phyloP scores from a whole-genome alignment of 306 rosid genomes.

The Lupinus albus region DNA sequence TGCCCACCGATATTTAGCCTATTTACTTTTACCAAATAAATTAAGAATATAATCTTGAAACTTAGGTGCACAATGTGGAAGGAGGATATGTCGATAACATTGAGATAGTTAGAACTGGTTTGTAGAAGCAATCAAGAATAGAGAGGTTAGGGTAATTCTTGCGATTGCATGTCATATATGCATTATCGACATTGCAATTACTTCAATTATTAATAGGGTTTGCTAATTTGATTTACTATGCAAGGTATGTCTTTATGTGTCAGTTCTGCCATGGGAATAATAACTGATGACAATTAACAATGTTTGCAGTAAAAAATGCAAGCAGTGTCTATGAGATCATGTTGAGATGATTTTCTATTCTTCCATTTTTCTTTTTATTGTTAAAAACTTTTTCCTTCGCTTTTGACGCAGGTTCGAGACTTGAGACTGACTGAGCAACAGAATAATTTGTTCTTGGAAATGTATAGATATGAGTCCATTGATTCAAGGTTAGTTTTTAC shows the following conservation, averaged over 20 bases:
- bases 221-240: background rate
- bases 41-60: background rate
- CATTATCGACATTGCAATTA: constrained; percentile 2
- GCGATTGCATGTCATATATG: background rate
- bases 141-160: background rate
- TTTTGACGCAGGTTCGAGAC: constrained; percentile 66
- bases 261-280: constrained; percentile 7
- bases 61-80: background rate
- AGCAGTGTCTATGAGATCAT: constrained; percentile 4
- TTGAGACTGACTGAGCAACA: constrained; percentile 60
- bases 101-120: background rate
- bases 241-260: background rate
- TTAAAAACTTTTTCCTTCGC: background rate
- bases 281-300: background rate
- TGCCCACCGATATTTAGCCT: background rate
- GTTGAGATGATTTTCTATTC: constrained; percentile 3
- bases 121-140: background rate
- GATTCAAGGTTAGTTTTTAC: constrained; percentile 69
- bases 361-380: constrained; percentile 9
- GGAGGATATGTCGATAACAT: background rate
- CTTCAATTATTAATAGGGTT: constrained; percentile 20
- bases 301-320: constrained; percentile 9
- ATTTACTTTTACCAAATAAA: background rate
- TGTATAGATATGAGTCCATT: constrained; percentile 84
- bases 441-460: constrained; percentile 71